A percentile compares a stretch with the other conserved stretches of the same genome.
Conservation (phyloP, 345 rosid genomes). For the Linum trigynum region DNA sequence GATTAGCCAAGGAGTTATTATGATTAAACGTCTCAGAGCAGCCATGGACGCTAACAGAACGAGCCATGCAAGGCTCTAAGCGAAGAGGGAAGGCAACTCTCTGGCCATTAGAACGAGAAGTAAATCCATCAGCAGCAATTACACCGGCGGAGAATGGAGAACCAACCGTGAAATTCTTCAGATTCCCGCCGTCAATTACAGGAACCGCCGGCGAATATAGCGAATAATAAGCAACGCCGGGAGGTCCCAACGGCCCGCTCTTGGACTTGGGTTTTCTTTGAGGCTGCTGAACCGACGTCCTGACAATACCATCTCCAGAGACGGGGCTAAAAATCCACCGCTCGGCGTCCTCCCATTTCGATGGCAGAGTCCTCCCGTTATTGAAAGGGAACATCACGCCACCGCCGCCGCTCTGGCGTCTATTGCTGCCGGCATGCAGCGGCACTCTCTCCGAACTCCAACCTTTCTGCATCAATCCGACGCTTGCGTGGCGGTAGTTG, state of each 20-base stretch:
- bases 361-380: conserved; percentile 80
- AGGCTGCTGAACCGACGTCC: conserved; percentile 39
- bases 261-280: conserved; percentile 81
- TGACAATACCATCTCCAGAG: conserved; percentile 46
- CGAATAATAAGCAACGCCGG: conserved; percentile 67
- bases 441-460: conserved; percentile 96
- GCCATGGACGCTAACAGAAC: conserved; percentile 88
- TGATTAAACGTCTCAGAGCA: conserved; percentile 51
- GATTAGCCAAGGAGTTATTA: conserved; percentile 25
- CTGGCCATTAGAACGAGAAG: conserved; percentile 28
- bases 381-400: conserved; percentile 42
- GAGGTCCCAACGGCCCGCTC: conserved; percentile 96
- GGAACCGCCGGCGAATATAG: conserved; percentile 67
- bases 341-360: conserved; percentile 99
- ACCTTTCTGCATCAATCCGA: conserved; percentile 66
- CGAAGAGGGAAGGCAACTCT: conserved; percentile 35
- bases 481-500: conserved; percentile 37
- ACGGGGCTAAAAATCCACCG: conserved; percentile 97
- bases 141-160: conserved; percentile 80
- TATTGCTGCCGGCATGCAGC: conserved; percentile 40
- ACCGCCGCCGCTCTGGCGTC: conserved; percentile 39
- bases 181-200: conserved; percentile 44
- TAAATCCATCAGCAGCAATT: conserved; percentile 41
- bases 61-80: conserved; percentile 64
- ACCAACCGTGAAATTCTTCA: conserved; percentile 36